These are phyloP conservation scores for Neurospora sp. DNA, from an alignment of 495 filamentous ascomycete genomes.

Conservation along the genomic window DNA sequence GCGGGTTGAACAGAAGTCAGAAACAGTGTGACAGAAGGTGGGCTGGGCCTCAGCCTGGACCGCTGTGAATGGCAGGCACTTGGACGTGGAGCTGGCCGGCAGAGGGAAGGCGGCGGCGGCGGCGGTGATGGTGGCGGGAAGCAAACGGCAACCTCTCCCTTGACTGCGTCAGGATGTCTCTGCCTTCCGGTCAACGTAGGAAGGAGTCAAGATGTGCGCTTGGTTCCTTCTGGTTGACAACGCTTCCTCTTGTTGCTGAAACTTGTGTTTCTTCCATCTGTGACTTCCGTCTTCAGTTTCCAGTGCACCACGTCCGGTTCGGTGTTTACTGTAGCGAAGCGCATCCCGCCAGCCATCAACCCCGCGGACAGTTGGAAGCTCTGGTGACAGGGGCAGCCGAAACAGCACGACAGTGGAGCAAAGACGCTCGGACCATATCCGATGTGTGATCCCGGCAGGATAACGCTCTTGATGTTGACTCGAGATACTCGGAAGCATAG, in stretches of 20 bases:
- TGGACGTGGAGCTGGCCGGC: neutral
- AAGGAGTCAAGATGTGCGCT: neutral
- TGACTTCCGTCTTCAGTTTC: neutral
- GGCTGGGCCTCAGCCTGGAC: neutral
- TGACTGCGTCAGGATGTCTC: neutral
- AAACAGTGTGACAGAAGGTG: neutral
- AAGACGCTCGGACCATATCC: neutral
- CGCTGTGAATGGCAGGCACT: neutral
- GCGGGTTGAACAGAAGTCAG: neutral
- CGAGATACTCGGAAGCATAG: neutral
- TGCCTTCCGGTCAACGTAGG: neutral
- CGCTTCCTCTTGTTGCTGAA: neutral
- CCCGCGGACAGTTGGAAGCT: neutral
- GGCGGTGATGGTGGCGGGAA: neutral
- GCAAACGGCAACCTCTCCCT: neutral
- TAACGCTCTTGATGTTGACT: neutral
- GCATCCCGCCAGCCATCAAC: neutral
- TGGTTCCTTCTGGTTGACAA: neutral
- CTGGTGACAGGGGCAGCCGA: neutral
- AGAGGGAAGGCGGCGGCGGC: neutral
- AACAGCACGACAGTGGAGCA: neutral
- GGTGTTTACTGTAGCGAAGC: neutral
- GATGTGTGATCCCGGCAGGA: neutral
- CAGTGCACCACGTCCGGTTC: neutral
- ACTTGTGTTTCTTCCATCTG: neutral